Conservation (phyloP, 352 stramenopile species). For the Plasmopara muralis region DNA sequence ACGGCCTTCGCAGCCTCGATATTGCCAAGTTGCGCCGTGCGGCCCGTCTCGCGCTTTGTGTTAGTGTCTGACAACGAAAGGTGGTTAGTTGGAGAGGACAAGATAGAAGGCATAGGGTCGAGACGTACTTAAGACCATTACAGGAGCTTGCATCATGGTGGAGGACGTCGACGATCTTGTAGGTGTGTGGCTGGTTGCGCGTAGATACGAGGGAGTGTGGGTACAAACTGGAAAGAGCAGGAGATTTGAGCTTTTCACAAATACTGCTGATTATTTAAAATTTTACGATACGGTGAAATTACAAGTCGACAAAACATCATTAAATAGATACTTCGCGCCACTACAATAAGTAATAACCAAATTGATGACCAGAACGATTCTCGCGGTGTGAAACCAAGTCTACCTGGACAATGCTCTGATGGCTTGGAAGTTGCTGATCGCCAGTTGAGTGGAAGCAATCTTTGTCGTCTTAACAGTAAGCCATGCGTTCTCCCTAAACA, state of each 20-base stretch:
- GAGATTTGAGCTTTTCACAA: neutral
- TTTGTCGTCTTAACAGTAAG: no score
- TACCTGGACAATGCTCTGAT: no score
- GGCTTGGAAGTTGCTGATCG: no score
- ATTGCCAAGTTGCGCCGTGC: constrained; percentile 97
- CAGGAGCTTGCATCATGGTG: constrained; percentile 86
- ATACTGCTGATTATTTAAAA: neutral
- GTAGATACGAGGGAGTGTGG: neutral
- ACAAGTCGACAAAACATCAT: no score
- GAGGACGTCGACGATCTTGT: constrained; percentile 13
- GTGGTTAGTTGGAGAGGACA: neutral
- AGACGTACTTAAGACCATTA: constrained; percentile 94
- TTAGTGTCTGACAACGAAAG: constrained; percentile 81
- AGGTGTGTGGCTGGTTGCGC: constrained; percentile 14
- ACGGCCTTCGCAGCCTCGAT: constrained; percentile 97
- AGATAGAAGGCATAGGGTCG: neutral
- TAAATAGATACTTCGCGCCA: no score
- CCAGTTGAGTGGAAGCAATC: no score
- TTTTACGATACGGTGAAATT: no score
- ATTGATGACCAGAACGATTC: no score
- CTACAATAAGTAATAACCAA: no score
- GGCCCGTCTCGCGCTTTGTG: constrained; percentile 96
- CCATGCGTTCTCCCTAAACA: no score
- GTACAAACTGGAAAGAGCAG: neutral
- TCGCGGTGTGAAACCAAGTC: no score